A percentile compares a stretch with the other conserved stretches of the same genome.
phyloP scores from a whole-genome alignment of 495 filamentous ascomycete species.

The Aspergillus leporis region DNA sequence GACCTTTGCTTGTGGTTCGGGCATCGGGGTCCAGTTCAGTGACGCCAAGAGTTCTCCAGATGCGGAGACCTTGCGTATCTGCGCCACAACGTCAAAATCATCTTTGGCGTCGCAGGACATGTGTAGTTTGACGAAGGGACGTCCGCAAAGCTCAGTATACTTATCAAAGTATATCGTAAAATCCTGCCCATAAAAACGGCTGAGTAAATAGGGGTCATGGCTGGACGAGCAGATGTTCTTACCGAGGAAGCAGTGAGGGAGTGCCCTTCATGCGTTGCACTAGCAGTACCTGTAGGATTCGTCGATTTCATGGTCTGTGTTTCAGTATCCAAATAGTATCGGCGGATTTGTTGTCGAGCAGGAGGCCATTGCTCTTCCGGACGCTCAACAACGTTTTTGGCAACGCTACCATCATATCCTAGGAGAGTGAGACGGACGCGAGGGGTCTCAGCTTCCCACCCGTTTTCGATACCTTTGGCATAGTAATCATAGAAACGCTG shows the following conservation, averaged over 20 bases:
- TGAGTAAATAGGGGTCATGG: background rate
- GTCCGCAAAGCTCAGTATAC: conserved; percentile 17
- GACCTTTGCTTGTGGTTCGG: conserved; percentile 8
- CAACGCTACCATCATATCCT: conserved; percentile 14
- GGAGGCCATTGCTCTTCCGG: conserved; percentile 14
- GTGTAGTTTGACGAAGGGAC: conserved; percentile 15
- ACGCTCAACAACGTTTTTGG: conserved; percentile 15
- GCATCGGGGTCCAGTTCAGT: conserved; percentile 19
- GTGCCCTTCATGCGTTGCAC: conserved; percentile 8
- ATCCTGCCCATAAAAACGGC: background rate
- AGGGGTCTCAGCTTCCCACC: conserved; percentile 34
- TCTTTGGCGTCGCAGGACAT: conserved; percentile 14
- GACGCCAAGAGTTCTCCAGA: conserved; percentile 9
- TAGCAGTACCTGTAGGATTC: background rate
- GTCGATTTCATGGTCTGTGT: background rate
- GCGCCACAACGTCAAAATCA: conserved; percentile 21
- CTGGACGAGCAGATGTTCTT: background rate
- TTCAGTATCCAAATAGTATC: conserved; percentile 7
- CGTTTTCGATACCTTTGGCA: conserved; percentile 33
- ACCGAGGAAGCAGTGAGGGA: conserved; percentile 12
- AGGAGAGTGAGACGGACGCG: conserved; percentile 23
- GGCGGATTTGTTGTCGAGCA: background rate
- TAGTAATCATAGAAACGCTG: conserved; percentile 33
- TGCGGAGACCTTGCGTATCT: conserved; percentile 18
- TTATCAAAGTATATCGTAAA: conserved; percentile 17